Conservation (phyloP, 2,329 filamentous ascomycete genomes). For the Ceratocystis cubensis region DNA sequence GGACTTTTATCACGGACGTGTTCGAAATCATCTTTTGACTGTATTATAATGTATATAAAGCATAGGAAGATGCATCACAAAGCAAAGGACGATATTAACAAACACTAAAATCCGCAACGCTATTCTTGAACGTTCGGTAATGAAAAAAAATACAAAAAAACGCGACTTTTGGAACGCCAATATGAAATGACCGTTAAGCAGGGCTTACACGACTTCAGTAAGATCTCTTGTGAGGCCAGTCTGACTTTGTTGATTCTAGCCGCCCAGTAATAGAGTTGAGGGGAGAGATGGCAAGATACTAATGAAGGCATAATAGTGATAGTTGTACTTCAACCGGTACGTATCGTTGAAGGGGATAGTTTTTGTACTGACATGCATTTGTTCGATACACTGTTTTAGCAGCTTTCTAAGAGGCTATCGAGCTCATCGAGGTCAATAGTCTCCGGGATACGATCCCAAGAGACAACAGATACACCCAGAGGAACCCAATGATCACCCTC, state of each 20-base stretch:
- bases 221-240: neutral
- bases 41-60: neutral
- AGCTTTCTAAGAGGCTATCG: slow-evolving; percentile 70
- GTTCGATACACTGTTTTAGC: slow-evolving; percentile 33
- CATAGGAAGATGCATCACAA: slow-evolving; percentile 3
- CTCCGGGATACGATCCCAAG: slow-evolving; percentile 66
- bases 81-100: neutral
- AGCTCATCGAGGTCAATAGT: slow-evolving; percentile 87
- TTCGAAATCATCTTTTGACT: no score
- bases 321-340: neutral
- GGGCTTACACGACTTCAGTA: neutral
- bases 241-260: neutral
- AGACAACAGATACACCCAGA: slow-evolving; percentile 18
- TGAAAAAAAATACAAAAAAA: neutral
- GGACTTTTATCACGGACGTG: no score
- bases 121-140: neutral
- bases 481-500: slow-evolving; percentile 33
- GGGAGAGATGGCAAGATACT: neutral
- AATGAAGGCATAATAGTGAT: neutral
- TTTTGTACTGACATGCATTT: neutral
- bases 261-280: neutral
- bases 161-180: neutral
- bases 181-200: no score
- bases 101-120: neutral
- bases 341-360: neutral